Conservation (phyloP, 2,329 filamentous ascomycete genomes). For the Pseudogymnoascus sp. region DNA sequence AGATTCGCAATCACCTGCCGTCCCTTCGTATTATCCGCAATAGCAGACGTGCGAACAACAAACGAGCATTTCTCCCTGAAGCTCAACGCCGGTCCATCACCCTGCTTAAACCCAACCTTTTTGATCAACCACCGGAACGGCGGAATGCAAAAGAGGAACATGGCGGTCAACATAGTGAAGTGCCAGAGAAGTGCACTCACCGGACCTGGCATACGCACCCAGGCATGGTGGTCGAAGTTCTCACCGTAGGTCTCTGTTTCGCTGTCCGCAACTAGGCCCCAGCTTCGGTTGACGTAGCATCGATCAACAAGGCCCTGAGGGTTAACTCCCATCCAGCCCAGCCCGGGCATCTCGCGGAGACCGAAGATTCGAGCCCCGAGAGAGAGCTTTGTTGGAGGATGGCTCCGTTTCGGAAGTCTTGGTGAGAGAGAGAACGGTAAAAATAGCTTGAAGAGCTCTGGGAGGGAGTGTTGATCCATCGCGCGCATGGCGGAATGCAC, state of each 20-base stretch:
- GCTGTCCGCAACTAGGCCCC: constrained; percentile 43
- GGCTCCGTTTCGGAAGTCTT: constrained; percentile 28
- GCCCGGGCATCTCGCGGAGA: constrained; percentile 38
- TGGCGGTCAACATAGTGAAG: constrained; percentile 36
- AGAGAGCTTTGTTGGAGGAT: constrained; percentile 24
- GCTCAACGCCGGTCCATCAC: constrained; percentile 37
- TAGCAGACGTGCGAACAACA: background rate
- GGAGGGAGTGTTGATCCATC: constrained; percentile 43
- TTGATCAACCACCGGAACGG: constrained; percentile 35
- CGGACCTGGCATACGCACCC: constrained; percentile 41
- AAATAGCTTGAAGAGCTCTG: background rate
- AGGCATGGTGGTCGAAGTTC: constrained; percentile 51
- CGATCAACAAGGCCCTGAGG: constrained; percentile 41
- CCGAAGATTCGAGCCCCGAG: constrained; percentile 34
- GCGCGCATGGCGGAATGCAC: constrained; percentile 56
- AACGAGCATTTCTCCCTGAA: background rate
- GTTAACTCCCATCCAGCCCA: constrained; percentile 50
- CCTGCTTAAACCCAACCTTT: constrained; percentile 41
- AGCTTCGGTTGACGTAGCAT: constrained; percentile 51
- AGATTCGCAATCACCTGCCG: background rate
- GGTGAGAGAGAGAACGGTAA: constrained; percentile 51
- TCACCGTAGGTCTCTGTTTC: constrained; percentile 45
- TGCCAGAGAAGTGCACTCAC: constrained; percentile 43
- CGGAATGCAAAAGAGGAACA: constrained; percentile 30
- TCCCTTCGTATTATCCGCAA: background rate